Evolutionary conservation across 495 filamentous ascomycete genomes (phyloP).

Genomic region (Penicillium verhagenii): DNA sequence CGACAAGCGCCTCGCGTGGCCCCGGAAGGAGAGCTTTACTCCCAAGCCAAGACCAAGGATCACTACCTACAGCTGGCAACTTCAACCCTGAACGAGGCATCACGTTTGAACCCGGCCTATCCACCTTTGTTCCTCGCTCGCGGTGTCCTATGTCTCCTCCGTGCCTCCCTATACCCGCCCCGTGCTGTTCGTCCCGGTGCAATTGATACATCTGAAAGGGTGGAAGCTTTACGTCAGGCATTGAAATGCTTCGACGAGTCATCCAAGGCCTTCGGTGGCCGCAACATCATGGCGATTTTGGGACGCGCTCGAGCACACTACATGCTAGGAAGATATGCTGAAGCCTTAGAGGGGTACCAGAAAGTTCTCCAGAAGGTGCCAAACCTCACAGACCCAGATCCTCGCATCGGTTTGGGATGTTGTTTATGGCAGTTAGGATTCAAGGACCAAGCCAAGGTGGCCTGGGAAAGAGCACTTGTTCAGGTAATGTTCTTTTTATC

Average conservation of each 20-base stretch:
- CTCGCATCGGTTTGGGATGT: conserved; percentile 89
- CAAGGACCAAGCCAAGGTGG: conserved; percentile 85
- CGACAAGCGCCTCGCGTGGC: conserved; percentile 80
- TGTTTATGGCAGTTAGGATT: conserved; percentile 93
- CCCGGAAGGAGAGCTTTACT: conserved; percentile 57
- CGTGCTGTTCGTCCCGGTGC: conserved; percentile 58
- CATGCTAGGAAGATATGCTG: conserved; percentile 76
- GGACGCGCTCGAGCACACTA: conserved; percentile 83
- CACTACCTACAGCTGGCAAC: conserved; percentile 90
- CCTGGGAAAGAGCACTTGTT: conserved; percentile 86
- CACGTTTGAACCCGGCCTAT: conserved; percentile 87
- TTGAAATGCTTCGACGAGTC: conserved; percentile 93
- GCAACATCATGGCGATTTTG: conserved; percentile 86
- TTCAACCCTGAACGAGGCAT: conserved; percentile 85
- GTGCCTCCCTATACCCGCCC: conserved; percentile 77
- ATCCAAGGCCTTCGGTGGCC: conserved; percentile 72
- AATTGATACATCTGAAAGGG: conserved; percentile 70
- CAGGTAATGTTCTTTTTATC: conserved; percentile 51
- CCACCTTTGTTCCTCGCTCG: conserved; percentile 87
- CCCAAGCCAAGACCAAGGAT: conserved; percentile 86
- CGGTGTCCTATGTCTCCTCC: conserved; percentile 83
- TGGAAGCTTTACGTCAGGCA: conserved; percentile 75
- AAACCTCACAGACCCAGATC: conserved; percentile 89
- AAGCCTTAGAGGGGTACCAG: conserved; percentile 82
- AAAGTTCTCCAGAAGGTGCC: conserved; percentile 80